Evolutionary conservation across 2,329 filamentous ascomycete species (phyloP).

Genomic region (Bipolaris bicolor): DNA sequence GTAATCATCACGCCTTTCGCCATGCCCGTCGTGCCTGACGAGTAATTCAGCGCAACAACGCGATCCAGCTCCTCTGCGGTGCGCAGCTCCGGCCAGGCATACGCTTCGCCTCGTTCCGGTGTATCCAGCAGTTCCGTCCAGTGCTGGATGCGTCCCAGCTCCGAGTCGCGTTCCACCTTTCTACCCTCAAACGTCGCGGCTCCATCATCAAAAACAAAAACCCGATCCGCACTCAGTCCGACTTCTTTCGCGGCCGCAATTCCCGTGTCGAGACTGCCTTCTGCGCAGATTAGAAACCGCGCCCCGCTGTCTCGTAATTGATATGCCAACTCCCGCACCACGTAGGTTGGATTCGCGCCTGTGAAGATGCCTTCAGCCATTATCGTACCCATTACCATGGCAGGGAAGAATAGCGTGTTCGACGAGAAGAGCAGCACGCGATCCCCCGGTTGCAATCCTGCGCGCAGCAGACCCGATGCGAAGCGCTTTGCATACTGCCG

Average conservation of each 20-base stretch:
- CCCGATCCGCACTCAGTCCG: slow-evolving; percentile 59
- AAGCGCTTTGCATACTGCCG: slow-evolving; percentile 75
- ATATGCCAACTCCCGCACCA: slow-evolving; percentile 73
- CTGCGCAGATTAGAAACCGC: slow-evolving; percentile 69
- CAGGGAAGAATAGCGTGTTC: slow-evolving; percentile 75
- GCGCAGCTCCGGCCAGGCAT: slow-evolving; percentile 67
- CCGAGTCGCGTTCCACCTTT: slow-evolving; percentile 41
- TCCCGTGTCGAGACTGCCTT: slow-evolving; percentile 65
- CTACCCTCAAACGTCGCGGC: slow-evolving; percentile 53
- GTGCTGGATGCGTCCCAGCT: slow-evolving; percentile 57
- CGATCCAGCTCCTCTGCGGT: slow-evolving; percentile 57
- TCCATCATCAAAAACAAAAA: slow-evolving; percentile 71
- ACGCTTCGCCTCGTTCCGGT: slow-evolving; percentile 59
- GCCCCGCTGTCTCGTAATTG: slow-evolving; percentile 76
- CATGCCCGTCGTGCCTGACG: slow-evolving; percentile 77
- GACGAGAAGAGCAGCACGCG: slow-evolving; percentile 75
- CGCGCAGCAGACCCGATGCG: slow-evolving; percentile 68
- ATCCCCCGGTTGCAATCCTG: slow-evolving; percentile 69
- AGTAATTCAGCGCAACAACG: slow-evolving; percentile 78
- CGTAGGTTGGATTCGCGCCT: slow-evolving; percentile 72
- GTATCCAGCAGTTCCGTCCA: slow-evolving; percentile 67
- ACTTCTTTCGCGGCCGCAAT: slow-evolving; percentile 68
- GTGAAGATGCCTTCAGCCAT: slow-evolving; percentile 82
- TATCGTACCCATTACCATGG: slow-evolving; percentile 72
- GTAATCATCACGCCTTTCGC: slow-evolving; percentile 85